These are phyloP conservation scores for Asterochloris sp. DNA, from an alignment of 139 green algal genomes.

Conservation along the genomic window DNA sequence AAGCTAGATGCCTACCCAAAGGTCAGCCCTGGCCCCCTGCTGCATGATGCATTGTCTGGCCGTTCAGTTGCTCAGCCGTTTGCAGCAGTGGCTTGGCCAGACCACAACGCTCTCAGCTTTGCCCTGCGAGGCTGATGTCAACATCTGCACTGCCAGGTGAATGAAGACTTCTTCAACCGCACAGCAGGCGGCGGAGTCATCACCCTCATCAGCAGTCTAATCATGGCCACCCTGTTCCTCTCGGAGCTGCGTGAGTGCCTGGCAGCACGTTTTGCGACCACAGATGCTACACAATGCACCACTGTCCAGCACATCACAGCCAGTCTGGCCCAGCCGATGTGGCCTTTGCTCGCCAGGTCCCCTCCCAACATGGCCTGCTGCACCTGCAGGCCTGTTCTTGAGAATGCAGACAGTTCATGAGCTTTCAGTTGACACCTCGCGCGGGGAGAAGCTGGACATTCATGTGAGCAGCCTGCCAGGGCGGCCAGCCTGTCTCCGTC, in stretches of 20 bases:
- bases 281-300: background rate
- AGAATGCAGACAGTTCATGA: constrained; percentile 64
- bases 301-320: background rate
- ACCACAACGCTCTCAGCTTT: too few species aligned
- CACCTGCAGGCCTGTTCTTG: constrained; percentile 70
- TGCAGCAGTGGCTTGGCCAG: too few species aligned
- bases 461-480: constrained; percentile 57
- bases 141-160: background rate
- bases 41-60: too few species aligned
- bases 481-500: background rate
- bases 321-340: background rate
- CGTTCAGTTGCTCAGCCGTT: too few species aligned
- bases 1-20: constrained; percentile 28
- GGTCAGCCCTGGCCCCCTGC: background rate
- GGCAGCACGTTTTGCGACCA: background rate
- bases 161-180: constrained; percentile 90
- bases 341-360: background rate
- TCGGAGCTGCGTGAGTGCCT: constrained; percentile 79
- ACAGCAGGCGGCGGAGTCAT: constrained; percentile 90
- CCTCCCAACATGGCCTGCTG: background rate
- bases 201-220: constrained; percentile 75
- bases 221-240: constrained; percentile 94
- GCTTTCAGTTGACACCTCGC: constrained; percentile 84
- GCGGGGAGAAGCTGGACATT: constrained; percentile 85
- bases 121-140: too few species aligned